A percentile compares a stretch with the other conserved stretches of the same genome.
Evolutionary conservation across 1,284 basidiomycete genomes (phyloP).

Genomic region (Cystobasidium pallidum): DNA sequence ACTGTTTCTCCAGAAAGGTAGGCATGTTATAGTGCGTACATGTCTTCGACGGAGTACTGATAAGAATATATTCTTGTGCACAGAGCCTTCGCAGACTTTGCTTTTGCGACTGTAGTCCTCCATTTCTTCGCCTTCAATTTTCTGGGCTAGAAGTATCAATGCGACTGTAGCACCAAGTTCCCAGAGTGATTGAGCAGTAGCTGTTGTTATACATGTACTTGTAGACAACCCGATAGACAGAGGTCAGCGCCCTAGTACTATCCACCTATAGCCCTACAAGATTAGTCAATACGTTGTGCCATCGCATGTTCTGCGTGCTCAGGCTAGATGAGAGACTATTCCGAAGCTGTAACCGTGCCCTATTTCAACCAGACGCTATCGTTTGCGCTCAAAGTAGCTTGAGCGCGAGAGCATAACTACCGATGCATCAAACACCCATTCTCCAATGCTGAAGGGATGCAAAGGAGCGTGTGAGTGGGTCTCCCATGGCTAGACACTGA

Average conservation of each 20-base stretch:
- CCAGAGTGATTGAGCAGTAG: not conserved
- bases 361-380: conserved; percentile 48
- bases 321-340: not conserved
- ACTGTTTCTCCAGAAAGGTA: conserved; percentile 92
- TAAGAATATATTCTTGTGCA: not conserved
- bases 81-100: conserved; percentile 96
- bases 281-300: too few relatives aligned
- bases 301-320: not conserved
- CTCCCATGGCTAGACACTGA: not conserved
- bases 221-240: not conserved
- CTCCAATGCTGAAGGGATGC: conserved; percentile 76
- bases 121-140: conserved; percentile 99
- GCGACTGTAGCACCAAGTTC: not conserved
- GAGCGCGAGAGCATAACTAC: conserved; percentile 62
- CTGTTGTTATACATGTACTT: not conserved
- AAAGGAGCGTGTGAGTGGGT: conserved; percentile 55
- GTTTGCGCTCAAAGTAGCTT: conserved; percentile 68
- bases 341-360: not conserved
- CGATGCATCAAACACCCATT: conserved; percentile 63
- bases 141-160: conserved; percentile 64
- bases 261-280: too few relatives aligned
- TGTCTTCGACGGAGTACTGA: not conserved
- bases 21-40: not conserved
- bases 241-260: too few relatives aligned
- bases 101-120: conserved; percentile 86